Conservation (phyloP, 306 rosid species). For the cucumber (Cucumis sativus) region DNA sequence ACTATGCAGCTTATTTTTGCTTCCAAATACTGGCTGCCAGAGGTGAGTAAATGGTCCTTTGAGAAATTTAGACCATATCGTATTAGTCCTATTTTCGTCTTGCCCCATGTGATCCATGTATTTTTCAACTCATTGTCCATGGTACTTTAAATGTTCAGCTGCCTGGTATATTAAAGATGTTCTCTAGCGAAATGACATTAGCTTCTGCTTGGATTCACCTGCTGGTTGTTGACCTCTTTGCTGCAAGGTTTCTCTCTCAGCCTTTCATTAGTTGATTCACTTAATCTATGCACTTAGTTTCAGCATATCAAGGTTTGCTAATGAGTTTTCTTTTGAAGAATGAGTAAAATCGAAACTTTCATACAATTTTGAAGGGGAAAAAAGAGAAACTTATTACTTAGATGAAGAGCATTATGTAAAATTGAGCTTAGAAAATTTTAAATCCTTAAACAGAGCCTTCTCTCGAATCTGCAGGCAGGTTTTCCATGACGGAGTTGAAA, state of each 20-base stretch:
- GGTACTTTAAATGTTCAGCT: conserved; percentile 33
- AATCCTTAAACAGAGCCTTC: not conserved
- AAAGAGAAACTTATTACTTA: too few species aligned
- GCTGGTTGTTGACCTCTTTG: conserved; percentile 81
- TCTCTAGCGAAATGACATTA: conserved; percentile 74
- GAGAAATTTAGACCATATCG: not conserved
- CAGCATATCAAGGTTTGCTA: too few species aligned
- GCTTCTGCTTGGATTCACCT: conserved; percentile 99
- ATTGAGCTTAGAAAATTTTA: not conserved
- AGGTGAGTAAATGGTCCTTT: conserved; percentile 26
- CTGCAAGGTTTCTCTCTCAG: conserved; percentile 57
- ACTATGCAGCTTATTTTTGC: conserved; percentile 57
- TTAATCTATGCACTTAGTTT: not conserved
- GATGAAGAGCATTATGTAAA: too few species aligned
- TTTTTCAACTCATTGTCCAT: not conserved
- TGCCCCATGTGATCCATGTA: not conserved
- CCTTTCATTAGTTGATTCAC: not conserved
- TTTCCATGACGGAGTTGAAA: conserved; percentile 58
- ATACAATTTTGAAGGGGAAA: too few species aligned
- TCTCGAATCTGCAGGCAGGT: conserved; percentile 46
- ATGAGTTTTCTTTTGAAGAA: too few species aligned
- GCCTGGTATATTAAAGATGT: conserved; percentile 69
- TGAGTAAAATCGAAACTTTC: too few species aligned
- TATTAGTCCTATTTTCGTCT: not conserved
- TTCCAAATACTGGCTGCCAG: conserved; percentile 76